A percentile compares a stretch with the other conserved stretches of the same genome.
Conservation (phyloP, 768 basidiomycete species). For the Chlorophyllum brunneum region DNA sequence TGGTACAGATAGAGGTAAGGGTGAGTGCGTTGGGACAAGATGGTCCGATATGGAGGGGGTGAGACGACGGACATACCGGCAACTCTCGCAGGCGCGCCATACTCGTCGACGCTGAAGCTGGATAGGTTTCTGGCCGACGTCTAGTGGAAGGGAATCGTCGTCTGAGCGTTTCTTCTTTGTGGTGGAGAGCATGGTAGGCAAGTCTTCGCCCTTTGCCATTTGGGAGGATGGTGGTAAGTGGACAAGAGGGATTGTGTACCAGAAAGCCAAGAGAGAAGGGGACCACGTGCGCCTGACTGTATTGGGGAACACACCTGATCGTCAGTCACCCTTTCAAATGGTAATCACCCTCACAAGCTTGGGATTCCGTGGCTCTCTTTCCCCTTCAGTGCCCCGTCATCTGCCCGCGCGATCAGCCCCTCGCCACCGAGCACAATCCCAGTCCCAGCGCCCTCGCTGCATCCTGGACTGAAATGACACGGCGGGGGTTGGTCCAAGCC, state of each 20-base stretch:
- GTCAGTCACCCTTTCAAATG: background rate
- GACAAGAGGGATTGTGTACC: slow-evolving; percentile 15
- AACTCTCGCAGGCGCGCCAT: slow-evolving; percentile 88
- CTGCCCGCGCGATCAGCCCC: too few relatives aligned
- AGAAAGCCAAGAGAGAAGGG: slow-evolving; percentile 26
- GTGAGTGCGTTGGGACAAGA: slow-evolving; percentile 13
- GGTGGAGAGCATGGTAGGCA: slow-evolving; percentile 45
- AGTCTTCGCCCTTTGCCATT: slow-evolving; percentile 52
- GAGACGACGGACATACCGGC: slow-evolving; percentile 52
- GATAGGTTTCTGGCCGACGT: slow-evolving; percentile 63
- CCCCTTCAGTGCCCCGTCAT: background rate
- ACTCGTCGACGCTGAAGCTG: slow-evolving; percentile 78
- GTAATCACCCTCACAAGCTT: slow-evolving; percentile 4
- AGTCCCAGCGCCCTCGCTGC: too few relatives aligned
- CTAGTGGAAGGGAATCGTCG: slow-evolving; percentile 54
- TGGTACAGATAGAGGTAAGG: slow-evolving; percentile 26
- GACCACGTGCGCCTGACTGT: slow-evolving; percentile 26
- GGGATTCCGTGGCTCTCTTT: background rate
- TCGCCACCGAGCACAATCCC: too few relatives aligned
- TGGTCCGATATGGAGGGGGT: slow-evolving; percentile 16
- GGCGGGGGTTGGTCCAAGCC: too few relatives aligned
- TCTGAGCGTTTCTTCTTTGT: slow-evolving; percentile 74
- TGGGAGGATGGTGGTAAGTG: slow-evolving; percentile 20
- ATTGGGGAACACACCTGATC: slow-evolving; percentile 21
- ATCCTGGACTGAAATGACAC: too few relatives aligned